Percentiles rank a stretch among this genome's conserved stretches.
Evolutionary conservation across 768 basidiomycete genomes (phyloP).

Genomic region (Suillus lakei): DNA sequence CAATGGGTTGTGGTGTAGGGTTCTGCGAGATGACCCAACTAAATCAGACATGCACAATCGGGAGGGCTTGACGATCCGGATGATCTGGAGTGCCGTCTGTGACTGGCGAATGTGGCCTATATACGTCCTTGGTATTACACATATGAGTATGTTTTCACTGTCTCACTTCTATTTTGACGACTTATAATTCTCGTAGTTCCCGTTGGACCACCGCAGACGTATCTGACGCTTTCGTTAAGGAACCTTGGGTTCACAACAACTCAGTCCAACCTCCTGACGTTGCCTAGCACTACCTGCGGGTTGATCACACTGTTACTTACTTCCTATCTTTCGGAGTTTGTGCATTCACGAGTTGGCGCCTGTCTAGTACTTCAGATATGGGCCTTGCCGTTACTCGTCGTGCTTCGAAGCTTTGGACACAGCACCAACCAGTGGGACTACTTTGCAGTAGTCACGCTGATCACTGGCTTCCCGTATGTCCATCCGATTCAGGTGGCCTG

Average conservation of each 20-base stretch:
- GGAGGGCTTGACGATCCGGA: constrained; percentile 53
- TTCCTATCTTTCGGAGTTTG: constrained; percentile 55
- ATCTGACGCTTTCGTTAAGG: constrained; percentile 66
- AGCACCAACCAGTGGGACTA: constrained; percentile 60
- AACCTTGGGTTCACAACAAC: constrained; percentile 68
- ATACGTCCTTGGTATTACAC: constrained; percentile 58
- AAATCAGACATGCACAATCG: constrained; percentile 73
- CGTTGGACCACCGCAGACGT: constrained; percentile 59
- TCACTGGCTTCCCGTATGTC: constrained; percentile 56
- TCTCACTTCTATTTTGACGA: not conserved
- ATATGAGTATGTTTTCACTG: constrained; percentile 47
- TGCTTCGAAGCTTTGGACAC: constrained; percentile 53
- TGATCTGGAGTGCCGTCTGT: constrained; percentile 54
- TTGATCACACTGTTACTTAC: constrained; percentile 51
- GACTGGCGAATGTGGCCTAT: constrained; percentile 73
- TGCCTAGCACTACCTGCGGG: constrained; percentile 63
- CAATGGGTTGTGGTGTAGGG: constrained; percentile 24
- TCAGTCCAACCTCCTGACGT: constrained; percentile 62
- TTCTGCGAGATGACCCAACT: constrained; percentile 63
- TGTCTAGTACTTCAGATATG: constrained; percentile 61
- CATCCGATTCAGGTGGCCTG: constrained; percentile 55
- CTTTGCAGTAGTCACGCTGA: constrained; percentile 55
- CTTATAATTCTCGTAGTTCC: constrained; percentile 47
- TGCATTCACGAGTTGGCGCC: constrained; percentile 60
- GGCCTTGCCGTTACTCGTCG: constrained; percentile 64